Percentiles rank a stretch among this genome's conserved stretches.
Evolutionary conservation across 2,329 filamentous ascomycete species (phyloP).

Genomic region (Calonectria pteridis): DNA sequence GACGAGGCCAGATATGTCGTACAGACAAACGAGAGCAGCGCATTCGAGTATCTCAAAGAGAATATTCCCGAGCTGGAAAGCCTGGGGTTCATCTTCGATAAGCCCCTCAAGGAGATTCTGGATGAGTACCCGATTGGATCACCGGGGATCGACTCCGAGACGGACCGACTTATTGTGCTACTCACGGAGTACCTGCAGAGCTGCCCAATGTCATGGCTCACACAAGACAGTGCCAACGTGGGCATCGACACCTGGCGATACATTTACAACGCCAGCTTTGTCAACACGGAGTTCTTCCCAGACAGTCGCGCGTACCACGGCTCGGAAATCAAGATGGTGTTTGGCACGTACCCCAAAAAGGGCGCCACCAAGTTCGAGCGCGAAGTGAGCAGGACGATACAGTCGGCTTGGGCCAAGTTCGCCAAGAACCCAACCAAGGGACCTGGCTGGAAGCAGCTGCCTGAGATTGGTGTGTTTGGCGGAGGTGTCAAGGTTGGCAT

Average conservation of each 20-base stretch:
- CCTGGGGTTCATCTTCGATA: not conserved
- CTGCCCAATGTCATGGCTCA: slow-evolving; percentile 41
- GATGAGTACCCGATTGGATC: slow-evolving; percentile 32
- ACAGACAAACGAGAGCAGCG: not conserved
- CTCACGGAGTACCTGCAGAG: slow-evolving; percentile 38
- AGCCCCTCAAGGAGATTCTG: slow-evolving; percentile 21
- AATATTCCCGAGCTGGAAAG: not conserved
- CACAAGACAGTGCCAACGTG: slow-evolving; percentile 45
- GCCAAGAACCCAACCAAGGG: slow-evolving; percentile 42
- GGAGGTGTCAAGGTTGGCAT: slow-evolving; percentile 33
- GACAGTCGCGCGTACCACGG: slow-evolving; percentile 60
- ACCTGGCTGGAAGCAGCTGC: slow-evolving; percentile 41
- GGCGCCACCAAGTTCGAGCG: slow-evolving; percentile 37
- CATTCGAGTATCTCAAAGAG: not conserved
- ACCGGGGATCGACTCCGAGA: slow-evolving; percentile 31
- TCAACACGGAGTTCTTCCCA: slow-evolving; percentile 56
- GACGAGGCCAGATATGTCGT: slow-evolving; percentile 37
- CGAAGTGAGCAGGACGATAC: slow-evolving; percentile 38
- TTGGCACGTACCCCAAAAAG: slow-evolving; percentile 49
- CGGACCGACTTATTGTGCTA: slow-evolving; percentile 33
- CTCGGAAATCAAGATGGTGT: slow-evolving; percentile 58
- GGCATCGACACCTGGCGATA: slow-evolving; percentile 58
- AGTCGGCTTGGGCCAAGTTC: slow-evolving; percentile 47
- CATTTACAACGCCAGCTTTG: slow-evolving; percentile 62
- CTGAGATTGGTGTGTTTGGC: slow-evolving; percentile 42